A percentile compares a stretch with the other conserved stretches of the same genome.
phyloP scores from a whole-genome alignment of 257 asterid species.

The Solanum dulcamara region DNA sequence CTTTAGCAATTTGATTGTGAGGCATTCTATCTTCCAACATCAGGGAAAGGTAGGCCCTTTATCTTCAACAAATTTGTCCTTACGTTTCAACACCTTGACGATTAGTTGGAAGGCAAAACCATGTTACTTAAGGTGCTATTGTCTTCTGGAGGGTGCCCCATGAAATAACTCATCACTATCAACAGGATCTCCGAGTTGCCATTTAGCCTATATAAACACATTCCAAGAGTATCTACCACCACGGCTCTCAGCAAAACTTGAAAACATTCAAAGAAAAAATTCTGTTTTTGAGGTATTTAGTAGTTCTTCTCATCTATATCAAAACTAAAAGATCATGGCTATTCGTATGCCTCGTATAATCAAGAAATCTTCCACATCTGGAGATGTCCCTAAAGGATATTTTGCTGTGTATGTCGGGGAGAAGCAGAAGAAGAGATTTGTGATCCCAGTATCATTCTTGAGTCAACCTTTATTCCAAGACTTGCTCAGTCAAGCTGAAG shows the following conservation, averaged over 20 bases:
- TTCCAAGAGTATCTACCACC: background rate
- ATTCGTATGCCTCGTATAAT: background rate
- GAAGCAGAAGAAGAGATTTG: constrained; percentile 19
- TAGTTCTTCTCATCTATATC: background rate
- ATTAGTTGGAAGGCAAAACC: too few species aligned
- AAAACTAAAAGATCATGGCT: background rate
- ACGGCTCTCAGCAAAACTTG: background rate
- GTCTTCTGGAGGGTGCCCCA: too few species aligned
- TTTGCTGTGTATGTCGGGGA: constrained; percentile 43
- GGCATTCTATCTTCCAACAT: too few species aligned
- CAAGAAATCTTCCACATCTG: background rate
- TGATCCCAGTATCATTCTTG: constrained; percentile 20
- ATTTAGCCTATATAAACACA: background rate
- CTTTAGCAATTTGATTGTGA: too few species aligned
- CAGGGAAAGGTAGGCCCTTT: too few species aligned
- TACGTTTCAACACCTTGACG: too few species aligned
- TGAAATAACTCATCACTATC: too few species aligned
- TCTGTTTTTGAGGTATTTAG: background rate
- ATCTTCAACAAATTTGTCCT: too few species aligned
- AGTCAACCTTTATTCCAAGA: constrained; percentile 33
- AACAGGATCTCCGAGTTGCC: background rate
- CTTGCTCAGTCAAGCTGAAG: constrained; percentile 25
- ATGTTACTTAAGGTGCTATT: too few species aligned
- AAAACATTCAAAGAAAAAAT: background rate
- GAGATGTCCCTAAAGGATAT: constrained; percentile 43